Evolutionary conservation across 2,329 filamentous ascomycete species (phyloP).

Genomic region (Ascochyta clinopodiicola): DNA sequence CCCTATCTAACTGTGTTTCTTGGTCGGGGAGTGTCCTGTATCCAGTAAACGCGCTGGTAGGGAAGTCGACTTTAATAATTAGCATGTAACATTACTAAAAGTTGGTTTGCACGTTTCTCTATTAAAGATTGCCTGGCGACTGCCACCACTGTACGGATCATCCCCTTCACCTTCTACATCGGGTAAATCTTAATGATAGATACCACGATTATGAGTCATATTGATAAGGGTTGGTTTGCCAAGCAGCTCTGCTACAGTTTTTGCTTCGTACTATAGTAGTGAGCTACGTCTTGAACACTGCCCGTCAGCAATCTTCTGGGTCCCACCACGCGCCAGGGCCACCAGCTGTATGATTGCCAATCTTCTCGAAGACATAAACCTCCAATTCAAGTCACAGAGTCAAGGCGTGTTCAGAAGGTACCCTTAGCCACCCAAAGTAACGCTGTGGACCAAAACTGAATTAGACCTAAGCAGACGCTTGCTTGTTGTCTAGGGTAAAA

Average conservation of each 20-base stretch:
- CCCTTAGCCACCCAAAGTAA: conserved; percentile 11
- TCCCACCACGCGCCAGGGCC: conserved; percentile 9
- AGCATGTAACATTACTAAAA: not conserved
- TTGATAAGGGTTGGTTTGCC: not conserved
- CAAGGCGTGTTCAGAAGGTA: conserved; percentile 1
- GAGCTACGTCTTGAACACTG: not conserved
- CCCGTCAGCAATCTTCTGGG: not conserved
- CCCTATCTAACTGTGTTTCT: too few relatives aligned
- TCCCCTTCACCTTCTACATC: not conserved
- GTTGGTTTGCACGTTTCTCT: not conserved
- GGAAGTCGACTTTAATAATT: too few relatives aligned
- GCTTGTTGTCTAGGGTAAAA: too few relatives aligned
- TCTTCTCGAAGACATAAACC: not conserved
- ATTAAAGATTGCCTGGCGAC: not conserved
- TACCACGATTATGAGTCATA: not conserved
- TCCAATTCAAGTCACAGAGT: conserved; percentile 1
- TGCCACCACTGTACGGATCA: not conserved
- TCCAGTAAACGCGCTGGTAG: too few relatives aligned
- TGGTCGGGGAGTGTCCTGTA: too few relatives aligned
- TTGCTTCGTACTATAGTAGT: not conserved
- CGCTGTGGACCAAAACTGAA: conserved; percentile 1
- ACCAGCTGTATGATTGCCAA: conserved; percentile 2
- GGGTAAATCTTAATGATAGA: not conserved
- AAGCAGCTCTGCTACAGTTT: not conserved
- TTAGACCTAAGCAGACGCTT: too few relatives aligned